Percentiles rank a stretch among this genome's conserved stretches.
Evolutionary conservation across 192 early-diverging fungal species (phyloP).

Genomic region (Coemansia sp.): DNA sequence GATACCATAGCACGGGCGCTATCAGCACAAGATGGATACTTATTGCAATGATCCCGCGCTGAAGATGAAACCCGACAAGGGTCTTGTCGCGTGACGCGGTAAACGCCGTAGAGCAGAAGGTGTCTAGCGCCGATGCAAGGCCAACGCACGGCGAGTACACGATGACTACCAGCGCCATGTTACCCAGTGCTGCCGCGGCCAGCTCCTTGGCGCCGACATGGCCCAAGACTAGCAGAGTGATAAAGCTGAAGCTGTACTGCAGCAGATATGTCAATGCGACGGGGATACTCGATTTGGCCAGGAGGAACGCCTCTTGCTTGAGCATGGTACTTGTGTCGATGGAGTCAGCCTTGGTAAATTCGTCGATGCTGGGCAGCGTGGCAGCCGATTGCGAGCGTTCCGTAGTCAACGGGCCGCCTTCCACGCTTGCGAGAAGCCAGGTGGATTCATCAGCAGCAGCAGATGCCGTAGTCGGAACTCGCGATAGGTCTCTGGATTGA

Average conservation of each 20-base stretch:
- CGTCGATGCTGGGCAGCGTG: not conserved
- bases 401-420: not conserved
- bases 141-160: constrained; percentile 70
- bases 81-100: constrained; percentile 65
- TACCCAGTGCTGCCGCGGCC: constrained; percentile 66
- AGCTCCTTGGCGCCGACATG: constrained; percentile 66
- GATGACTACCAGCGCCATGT: constrained; percentile 70
- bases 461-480: not conserved
- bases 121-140: constrained; percentile 71
- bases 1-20: constrained; percentile 65
- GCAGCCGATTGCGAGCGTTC: not conserved
- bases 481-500: not conserved
- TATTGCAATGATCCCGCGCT: constrained; percentile 78
- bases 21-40: constrained; percentile 69
- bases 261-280: constrained; percentile 57
- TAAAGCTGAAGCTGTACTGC: constrained; percentile 64
- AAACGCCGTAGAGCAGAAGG: constrained; percentile 70
- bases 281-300: constrained; percentile 27
- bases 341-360: constrained; percentile 18
- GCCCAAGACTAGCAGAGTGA: constrained; percentile 63
- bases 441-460: constrained; percentile 10
- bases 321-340: constrained; percentile 12
- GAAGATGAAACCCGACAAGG: constrained; percentile 72
- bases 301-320: constrained; percentile 17
- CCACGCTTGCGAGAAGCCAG: constrained; percentile 12